Base-by-base conservation (phyloP, 139 green algal genomes). In the Chlamydomonas sp. region DNA sequence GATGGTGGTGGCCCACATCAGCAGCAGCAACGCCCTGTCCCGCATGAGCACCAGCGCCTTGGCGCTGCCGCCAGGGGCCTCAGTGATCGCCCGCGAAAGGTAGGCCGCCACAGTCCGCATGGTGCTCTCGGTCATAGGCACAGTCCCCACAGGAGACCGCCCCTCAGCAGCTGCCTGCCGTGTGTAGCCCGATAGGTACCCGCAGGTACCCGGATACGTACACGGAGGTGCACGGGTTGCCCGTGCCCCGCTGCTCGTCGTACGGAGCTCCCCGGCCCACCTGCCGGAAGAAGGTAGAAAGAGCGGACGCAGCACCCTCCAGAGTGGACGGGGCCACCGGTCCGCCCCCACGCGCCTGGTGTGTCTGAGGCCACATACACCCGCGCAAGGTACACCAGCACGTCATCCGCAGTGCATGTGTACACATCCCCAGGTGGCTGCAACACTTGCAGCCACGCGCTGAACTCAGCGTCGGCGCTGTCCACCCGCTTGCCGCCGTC, bases 351-450 rank as follows among this genome's bases (percentile, higher is more conserved):
- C 12, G 18, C 2, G 63, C 78, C 2, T 18, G 78, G 63, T 75
- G 78, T 63, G 61, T 84, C 2, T 63, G 78, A 12, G 63, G 9
- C 78, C 78, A 84, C 78, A 49, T 49, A 49, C 31, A 63, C 61
- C 63, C 74, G 63, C 63, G 62, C 78, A 2, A 84, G 2, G 63
- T 76, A 85, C 3, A 85, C 79, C 31, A 85, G 14, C 4, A 85
- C 17, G 67, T 85, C 4, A 63, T 85, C 79, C 1, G 79, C 64
- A 7, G 57, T 66, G 78, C 63, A 63, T 62, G 31, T 83, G 63
- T 74, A 7, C 78, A n/a, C 8, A 7, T 12, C 17, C 12, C 64
- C 64, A 17, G 5, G n/a, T n/a, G n/a, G n/a, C n/a, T n/a, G n/a
- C n/a, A n/a, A n/a, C n/a, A n/a, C n/a, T n/a, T n/a, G n/a, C n/a